These are phyloP conservation scores for Sarcomyxa edulis DNA, from an alignment of 768 basidiomycete species.

Conservation along the genomic window DNA sequence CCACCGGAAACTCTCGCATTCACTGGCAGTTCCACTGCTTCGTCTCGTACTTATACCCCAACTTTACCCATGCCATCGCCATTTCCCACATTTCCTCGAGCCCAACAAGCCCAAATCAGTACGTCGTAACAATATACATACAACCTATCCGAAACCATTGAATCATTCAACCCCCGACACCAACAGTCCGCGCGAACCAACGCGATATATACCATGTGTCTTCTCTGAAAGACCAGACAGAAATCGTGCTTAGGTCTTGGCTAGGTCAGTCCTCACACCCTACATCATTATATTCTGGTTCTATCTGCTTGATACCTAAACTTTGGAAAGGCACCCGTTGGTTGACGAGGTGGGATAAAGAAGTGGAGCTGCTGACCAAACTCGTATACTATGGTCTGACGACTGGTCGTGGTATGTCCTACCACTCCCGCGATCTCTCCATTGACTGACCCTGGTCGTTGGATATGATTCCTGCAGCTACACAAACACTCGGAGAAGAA, in stretches of 20 bases:
- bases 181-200: constrained; percentile 77
- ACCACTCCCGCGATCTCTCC: neutral
- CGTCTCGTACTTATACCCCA: constrained; percentile 5
- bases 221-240: constrained; percentile 69
- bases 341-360: constrained; percentile 77
- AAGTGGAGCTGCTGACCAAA: constrained; percentile 65
- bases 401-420: constrained; percentile 58
- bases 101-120: constrained; percentile 89
- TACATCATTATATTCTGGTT: constrained; percentile 3
- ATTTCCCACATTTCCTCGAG: constrained; percentile 55
- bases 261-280: constrained; percentile 45
- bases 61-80: constrained; percentile 1
- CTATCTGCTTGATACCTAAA: constrained; percentile 1
- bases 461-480: constrained; percentile 36
- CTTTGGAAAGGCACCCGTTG: constrained; percentile 62
- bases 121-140: constrained; percentile 23
- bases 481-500: constrained; percentile 86
- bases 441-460: neutral
- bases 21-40: neutral
- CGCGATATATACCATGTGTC: constrained; percentile 76
- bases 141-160: too few species aligned
- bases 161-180: too few species aligned
- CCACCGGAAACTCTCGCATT: too few species aligned
- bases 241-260: constrained; percentile 71
- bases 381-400: constrained; percentile 72